Evolutionary conservation across 129 eudicot species (phyloP).

Genomic region (Erigeron canadensis): DNA sequence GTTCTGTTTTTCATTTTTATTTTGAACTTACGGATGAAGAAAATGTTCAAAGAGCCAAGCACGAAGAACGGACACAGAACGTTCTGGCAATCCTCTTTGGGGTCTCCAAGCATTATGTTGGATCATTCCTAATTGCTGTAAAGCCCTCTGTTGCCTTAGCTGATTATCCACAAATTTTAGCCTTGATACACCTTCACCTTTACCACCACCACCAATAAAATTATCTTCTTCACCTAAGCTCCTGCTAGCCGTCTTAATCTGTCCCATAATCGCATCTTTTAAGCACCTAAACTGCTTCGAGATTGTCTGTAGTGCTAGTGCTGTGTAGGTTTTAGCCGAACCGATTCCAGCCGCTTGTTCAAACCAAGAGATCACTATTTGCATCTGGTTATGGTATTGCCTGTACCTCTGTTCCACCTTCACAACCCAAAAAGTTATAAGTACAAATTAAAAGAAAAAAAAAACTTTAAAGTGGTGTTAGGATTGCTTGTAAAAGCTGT

Average conservation of each 20-base stretch:
- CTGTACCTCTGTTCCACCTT: conserved; percentile 95
- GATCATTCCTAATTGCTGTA: conserved; percentile 91
- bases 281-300: conserved; percentile 87
- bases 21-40: conserved; percentile 81
- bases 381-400: conserved; percentile 88
- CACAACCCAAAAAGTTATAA: conserved; percentile 15
- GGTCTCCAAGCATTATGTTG: conserved; percentile 98
- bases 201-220: conserved; percentile 36
- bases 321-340: conserved; percentile 82
- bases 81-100: conserved; percentile 90
- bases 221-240: conserved; percentile 75
- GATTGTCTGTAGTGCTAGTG: conserved; percentile 85
- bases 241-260: conserved; percentile 61
- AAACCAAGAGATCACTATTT: conserved; percentile 69
- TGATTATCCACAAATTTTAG: conserved; percentile 82
- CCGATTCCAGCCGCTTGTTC: conserved; percentile 83
- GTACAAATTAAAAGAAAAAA: no score
- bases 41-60: conserved; percentile 98
- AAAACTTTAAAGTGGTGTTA: no score
- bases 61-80: conserved; percentile 90
- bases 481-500: no score
- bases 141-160: conserved; percentile 79
- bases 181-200: conserved; percentile 51
- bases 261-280: conserved; percentile 76
- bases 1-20: background rate